phyloP scores from a whole-genome alignment of 495 filamentous ascomycete genomes.

The Penicillium riverlandense region DNA sequence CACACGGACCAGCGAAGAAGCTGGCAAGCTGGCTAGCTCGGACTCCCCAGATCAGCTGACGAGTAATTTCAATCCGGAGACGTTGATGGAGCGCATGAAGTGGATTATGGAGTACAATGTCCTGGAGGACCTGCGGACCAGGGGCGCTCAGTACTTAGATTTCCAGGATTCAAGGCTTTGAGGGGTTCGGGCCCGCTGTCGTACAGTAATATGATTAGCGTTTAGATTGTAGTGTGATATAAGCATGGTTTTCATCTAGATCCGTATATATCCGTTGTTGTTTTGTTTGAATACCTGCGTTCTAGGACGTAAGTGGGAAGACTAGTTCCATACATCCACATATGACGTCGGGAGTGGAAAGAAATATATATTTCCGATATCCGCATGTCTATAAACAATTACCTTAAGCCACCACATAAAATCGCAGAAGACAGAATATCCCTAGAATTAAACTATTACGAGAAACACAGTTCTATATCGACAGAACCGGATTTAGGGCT shows the following conservation, averaged over 20 bases:
- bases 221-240: too few species aligned
- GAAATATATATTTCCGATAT: neutral
- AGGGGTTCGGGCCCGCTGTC: neutral
- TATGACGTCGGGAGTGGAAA: too few species aligned
- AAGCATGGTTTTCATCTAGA: too few species aligned
- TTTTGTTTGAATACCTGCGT: too few species aligned
- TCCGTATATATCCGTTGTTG: too few species aligned
- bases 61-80: constrained; percentile 13
- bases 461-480: too few species aligned
- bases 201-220: too few species aligned
- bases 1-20: constrained; percentile 22
- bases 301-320: too few species aligned
- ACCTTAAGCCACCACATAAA: neutral
- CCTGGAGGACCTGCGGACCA: constrained; percentile 17
- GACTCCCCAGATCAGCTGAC: constrained; percentile 16
- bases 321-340: too few species aligned
- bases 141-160: constrained; percentile 14
- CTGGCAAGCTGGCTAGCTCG: constrained; percentile 23
- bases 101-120: constrained; percentile 31
- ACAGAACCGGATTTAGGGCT: too few species aligned
- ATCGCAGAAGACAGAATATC: too few species aligned
- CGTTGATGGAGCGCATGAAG: constrained; percentile 20
- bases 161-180: constrained; percentile 12
- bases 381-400: neutral
- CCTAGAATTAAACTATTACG: too few species aligned